Evolutionary conservation across 139 green algal species (phyloP), one percentile per base, ranked within the genome.

Genomic region (Tetraselmis striata): DNA sequence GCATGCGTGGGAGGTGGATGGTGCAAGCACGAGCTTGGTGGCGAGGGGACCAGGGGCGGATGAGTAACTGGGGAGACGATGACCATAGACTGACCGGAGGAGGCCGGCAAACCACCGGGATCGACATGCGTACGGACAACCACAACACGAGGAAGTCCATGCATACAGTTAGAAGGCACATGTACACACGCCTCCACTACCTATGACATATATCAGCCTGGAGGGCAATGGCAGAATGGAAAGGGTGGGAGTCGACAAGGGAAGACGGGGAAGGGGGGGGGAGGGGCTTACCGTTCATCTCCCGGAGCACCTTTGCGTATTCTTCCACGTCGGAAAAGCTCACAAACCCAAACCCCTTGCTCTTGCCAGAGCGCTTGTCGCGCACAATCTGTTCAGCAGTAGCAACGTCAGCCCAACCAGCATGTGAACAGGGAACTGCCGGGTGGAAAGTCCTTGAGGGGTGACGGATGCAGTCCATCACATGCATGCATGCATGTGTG

Each of bases 301-400:
- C 95, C 11, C 88, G 85, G 45, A 98, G 84, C 77, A 91, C 95
- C 58, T 89, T 92, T 2, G 92, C 93, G 30, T 94, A 95, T 84
- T 98, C 95, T 30, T 86, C 80, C 25, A 81, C 77, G 81, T 98
- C 94, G 28, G 87, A 59, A 18, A 99, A 94, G 29, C 87, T 95
- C 32, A 98, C 95, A 87, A 99, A 98, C 32, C 96, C 96, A 83
- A 92, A 99, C 58, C 96, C 96, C 84, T 95, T 97, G 82, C 79
- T 92, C 86, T 98, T 97, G 81, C 92, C 90, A 26, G 87, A 93
- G 30, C 82, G 84, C 77, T 90, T 91, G 85, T 98, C 90, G 1
- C 88, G 87, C 24, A 98, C 91, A 2, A 98, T 88, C 87, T 95
- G 86, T 67, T 67, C 45, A 67, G 18, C 5, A 67, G n/a, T n/a